Base-by-base conservation (phyloP, 2,329 filamentous ascomycete genomes). In the Tolypocladium ovalisporum region DNA sequence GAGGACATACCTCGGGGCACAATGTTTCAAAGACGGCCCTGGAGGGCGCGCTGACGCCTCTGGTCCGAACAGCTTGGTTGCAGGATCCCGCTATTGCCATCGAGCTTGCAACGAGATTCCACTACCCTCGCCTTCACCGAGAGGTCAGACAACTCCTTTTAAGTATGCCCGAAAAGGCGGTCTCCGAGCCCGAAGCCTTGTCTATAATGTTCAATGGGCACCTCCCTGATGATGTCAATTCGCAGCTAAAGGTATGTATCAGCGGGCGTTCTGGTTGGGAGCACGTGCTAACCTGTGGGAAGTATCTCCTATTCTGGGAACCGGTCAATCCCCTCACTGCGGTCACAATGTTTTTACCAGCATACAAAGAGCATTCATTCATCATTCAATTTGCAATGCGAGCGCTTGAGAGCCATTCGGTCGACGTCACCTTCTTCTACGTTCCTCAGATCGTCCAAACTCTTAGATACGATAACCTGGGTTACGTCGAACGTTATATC, bases 351-450 rank as follows among this genome's bases (percentile, higher is more conserved):
- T 97, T 99, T 76, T 71, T 96, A 63, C 95, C 95, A 0, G 85
- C 87, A 1, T 99, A 95, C 70, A 85, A 86, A 44, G 93, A 96
- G 66, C 88, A 99, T 67, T 89, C 95, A 0, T 95, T 92, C 72
- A 81, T 99, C 56, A 84, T 97, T 42, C 95, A 99, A 71, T 99
- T 97, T 71, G 94, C 94, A 1, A 96, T 99, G 86, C 85, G 92
- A 65, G 90, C 94, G 3, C 74, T 99, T 53, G 94, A 99, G 69
- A 92, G 88, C 64, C 94, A 99, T 67, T 87, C 91, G 0, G 87
- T 97, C n/a, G 94, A 97, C 68, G 86, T 97, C 24, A 96, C 93
- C 0, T 99, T 99, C 79, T 99, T 97, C 74, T 97, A 97, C 68
- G 94, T 99, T 3, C 94, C 95, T 8, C 94, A 99, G 70, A 95